Evolutionary conservation across 768 basidiomycete genomes (phyloP).

Genomic region (Mycena amicta): DNA sequence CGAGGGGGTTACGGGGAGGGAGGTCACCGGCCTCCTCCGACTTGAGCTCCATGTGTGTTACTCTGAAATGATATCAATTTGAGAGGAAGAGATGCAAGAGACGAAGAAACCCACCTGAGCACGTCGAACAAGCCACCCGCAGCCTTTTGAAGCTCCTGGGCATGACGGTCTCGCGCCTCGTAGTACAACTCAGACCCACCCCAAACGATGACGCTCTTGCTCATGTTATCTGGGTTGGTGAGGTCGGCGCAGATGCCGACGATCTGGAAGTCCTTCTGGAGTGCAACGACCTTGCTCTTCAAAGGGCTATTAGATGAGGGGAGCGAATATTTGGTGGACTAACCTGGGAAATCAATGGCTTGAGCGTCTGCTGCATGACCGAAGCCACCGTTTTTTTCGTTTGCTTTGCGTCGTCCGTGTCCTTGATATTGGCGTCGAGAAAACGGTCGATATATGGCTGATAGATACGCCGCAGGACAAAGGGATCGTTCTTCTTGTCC

Average conservation of each 20-base stretch:
- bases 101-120: neutral
- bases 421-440: neutral
- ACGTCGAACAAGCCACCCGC: neutral
- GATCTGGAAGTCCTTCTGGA: neutral
- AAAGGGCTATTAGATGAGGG: neutral
- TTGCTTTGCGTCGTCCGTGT: neutral
- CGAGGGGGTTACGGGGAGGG: neutral
- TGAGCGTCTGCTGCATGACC: neutral
- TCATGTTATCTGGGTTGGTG: neutral
- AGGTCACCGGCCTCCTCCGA: neutral
- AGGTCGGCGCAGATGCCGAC: neutral
- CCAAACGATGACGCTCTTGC: neutral
- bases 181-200: neutral
- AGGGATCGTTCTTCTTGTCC: neutral
- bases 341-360: neutral
- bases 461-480: neutral
- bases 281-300: neutral
- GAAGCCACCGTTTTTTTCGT: neutral
- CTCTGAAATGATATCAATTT: neutral
- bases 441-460: neutral
- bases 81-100: neutral
- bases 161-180: neutral
- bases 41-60: neutral
- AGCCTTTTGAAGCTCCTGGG: neutral
- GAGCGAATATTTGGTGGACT: neutral